Conservation (phyloP, 2,329 filamentous ascomycete genomes). For the Microthyrium microscopicum region DNA sequence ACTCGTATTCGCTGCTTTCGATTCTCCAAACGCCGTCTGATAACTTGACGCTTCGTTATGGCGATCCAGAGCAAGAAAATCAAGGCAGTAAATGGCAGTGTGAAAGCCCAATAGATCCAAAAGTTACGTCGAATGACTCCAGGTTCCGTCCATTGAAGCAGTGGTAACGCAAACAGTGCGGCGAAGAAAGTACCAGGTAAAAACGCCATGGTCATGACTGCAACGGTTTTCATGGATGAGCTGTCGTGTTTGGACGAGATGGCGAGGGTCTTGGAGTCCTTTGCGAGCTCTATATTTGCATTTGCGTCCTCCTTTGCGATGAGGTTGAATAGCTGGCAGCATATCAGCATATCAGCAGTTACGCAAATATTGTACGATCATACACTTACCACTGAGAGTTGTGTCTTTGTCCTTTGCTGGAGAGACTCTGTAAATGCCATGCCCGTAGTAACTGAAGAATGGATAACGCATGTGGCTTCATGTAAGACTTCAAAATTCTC, state of each 20-base stretch:
- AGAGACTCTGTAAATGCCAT: too few relatives aligned
- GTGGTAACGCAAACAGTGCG: background rate
- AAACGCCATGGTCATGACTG: slow-evolving; percentile 8
- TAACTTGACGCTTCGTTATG: background rate
- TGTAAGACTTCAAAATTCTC: too few relatives aligned
- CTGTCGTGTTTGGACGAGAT: slow-evolving; percentile 6
- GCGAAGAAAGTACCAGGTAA: slow-evolving; percentile 7
- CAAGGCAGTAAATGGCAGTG: background rate
- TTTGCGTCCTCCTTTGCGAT: slow-evolving; percentile 1
- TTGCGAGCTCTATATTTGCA: slow-evolving; percentile 1
- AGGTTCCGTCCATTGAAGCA: slow-evolving; percentile 1
- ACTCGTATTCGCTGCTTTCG: background rate
- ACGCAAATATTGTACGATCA: too few relatives aligned
- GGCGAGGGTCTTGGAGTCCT: background rate
- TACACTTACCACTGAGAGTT: too few relatives aligned
- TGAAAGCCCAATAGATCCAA: slow-evolving; percentile 6
- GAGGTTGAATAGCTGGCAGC: slow-evolving; percentile 4
- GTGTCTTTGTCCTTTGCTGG: too few relatives aligned
- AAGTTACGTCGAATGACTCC: background rate
- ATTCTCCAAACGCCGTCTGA: background rate
- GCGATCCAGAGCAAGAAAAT: background rate
- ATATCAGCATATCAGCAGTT: too few relatives aligned
- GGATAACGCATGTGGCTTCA: too few relatives aligned
- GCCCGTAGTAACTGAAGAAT: too few relatives aligned
- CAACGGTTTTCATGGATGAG: slow-evolving; percentile 8